Conservation (phyloP, 179 eudicot genomes). For the Silene noctiflora region DNA sequence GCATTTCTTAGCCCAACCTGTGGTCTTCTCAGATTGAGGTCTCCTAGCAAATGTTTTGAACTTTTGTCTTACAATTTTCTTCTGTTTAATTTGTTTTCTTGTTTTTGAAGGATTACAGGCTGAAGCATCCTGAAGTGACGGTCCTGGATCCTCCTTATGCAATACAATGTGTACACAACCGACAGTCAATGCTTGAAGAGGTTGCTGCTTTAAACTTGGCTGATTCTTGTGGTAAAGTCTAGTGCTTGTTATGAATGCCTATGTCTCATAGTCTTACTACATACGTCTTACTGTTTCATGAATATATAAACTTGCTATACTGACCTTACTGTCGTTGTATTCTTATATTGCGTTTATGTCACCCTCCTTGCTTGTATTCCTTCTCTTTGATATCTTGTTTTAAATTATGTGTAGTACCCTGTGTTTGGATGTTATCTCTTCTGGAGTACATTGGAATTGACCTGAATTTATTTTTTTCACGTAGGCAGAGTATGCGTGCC, state of each 20-base stretch:
- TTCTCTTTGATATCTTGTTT: background rate
- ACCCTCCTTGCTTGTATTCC: slow-evolving; percentile 4
- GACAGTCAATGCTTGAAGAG: slow-evolving; percentile 90
- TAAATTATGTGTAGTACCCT: background rate
- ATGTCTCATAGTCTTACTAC: background rate
- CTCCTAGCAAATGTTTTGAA: background rate
- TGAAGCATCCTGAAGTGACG: slow-evolving; percentile 76
- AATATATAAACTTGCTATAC: background rate
- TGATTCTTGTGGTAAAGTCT: slow-evolving; percentile 59
- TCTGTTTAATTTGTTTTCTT: slow-evolving; percentile 18
- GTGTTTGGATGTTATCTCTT: background rate
- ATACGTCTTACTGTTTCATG: background rate
- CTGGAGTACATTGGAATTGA: background rate
- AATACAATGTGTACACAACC: slow-evolving; percentile 77
- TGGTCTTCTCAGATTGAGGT: slow-evolving; percentile 6
- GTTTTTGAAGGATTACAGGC: slow-evolving; percentile 69
- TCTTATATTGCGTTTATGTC: background rate
- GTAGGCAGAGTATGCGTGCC: slow-evolving; percentile 88
- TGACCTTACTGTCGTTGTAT: background rate
- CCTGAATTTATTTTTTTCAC: slow-evolving; percentile 7
- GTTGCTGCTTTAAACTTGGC: slow-evolving; percentile 84
- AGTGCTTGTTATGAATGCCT: background rate
- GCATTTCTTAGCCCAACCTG: slow-evolving; percentile 1
- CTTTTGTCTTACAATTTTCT: slow-evolving; percentile 15
- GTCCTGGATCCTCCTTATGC: slow-evolving; percentile 98